Conservation (phyloP, 768 basidiomycete species). For the Gymnopilus junonius region DNA sequence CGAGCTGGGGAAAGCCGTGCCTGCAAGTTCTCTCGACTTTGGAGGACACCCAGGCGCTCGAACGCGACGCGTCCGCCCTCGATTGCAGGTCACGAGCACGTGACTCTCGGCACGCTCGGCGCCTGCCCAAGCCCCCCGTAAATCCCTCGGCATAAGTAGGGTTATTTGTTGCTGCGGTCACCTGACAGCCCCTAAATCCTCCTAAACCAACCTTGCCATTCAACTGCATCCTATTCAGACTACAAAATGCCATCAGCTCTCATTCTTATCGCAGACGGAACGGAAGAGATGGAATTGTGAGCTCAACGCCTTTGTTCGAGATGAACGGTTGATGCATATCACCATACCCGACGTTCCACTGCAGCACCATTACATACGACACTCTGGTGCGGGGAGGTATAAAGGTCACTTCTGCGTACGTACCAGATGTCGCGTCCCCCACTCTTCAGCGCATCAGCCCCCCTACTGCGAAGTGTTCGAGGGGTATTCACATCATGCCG, state of each 20-base stretch:
- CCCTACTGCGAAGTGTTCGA: constrained; percentile 64
- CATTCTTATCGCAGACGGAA: constrained; percentile 79
- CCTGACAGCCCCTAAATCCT: neutral
- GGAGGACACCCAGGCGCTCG: too few species aligned
- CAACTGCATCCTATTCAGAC: neutral
- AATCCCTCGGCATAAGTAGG: too few species aligned
- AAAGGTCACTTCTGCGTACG: constrained; percentile 66
- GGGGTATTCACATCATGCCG: constrained; percentile 74
- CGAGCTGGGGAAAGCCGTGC: too few species aligned
- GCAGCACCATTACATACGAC: constrained; percentile 81
- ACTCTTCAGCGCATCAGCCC: constrained; percentile 35
- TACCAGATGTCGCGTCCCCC: constrained; percentile 38
- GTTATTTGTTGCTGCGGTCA: neutral
- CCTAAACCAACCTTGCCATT: neutral
- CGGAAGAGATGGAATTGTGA: constrained; percentile 91
- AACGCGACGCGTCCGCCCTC: too few species aligned
- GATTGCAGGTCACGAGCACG: too few species aligned
- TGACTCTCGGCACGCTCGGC: too few species aligned
- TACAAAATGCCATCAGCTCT: constrained; percentile 61
- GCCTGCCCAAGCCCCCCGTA: too few species aligned
- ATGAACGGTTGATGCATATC: neutral
- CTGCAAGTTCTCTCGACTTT: too few species aligned
- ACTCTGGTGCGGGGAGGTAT: constrained; percentile 81
- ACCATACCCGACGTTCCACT: constrained; percentile 1
- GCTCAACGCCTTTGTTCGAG: constrained; percentile 22